These are phyloP conservation scores for Pyrenula aspistea DNA, from an alignment of 495 filamentous ascomycete genomes.

Conservation along the genomic window DNA sequence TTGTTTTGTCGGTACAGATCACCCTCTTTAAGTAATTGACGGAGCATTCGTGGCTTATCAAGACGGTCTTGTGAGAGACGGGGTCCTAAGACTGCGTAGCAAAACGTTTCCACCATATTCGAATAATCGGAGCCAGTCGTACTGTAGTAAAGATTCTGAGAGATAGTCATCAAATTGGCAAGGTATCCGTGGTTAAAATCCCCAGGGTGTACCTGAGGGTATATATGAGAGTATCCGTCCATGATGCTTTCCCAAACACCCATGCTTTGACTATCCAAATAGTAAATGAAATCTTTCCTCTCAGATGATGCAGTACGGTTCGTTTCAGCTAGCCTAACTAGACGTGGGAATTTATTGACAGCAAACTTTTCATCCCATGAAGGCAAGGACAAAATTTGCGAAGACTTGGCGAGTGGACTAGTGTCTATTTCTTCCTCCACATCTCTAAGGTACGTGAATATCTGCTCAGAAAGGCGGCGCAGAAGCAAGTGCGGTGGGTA, in stretches of 20 bases:
- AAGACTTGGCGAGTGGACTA: background rate
- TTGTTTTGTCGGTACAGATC: background rate
- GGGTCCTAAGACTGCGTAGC: background rate
- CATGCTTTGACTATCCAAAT: background rate
- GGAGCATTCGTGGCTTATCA: background rate
- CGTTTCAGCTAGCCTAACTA: too few relatives aligned
- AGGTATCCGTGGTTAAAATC: too few relatives aligned
- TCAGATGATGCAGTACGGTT: too few relatives aligned
- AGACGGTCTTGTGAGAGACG: background rate
- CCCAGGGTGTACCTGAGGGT: too few relatives aligned
- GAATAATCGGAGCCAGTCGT: background rate
- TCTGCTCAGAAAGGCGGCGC: background rate
- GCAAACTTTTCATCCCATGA: background rate
- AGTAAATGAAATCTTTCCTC: background rate
- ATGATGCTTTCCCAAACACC: background rate
- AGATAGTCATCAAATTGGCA: background rate
- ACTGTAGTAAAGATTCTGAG: background rate
- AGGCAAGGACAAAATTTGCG: background rate
- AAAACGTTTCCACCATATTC: background rate
- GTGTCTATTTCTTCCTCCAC: background rate
- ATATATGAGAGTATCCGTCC: background rate
- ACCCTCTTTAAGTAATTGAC: background rate
- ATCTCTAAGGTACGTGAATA: background rate
- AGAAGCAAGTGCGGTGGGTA: background rate
- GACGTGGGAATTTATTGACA: background rate